Evolutionary conservation across 768 basidiomycete species (phyloP), one percentile per base, ranked within the genome.

Genomic region (Boletus reticulatus): DNA sequence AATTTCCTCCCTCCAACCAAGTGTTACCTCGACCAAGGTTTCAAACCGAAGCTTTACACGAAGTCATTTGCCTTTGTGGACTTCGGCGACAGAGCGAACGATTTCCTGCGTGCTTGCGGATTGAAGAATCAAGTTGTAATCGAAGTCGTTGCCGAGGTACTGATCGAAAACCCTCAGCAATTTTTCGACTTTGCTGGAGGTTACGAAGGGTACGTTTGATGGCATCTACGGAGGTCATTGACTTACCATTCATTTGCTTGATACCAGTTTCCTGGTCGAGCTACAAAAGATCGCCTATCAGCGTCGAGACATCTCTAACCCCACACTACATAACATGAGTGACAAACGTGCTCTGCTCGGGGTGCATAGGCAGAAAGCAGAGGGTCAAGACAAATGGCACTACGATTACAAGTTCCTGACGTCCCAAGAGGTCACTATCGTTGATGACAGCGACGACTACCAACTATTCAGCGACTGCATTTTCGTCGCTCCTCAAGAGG

Each of bases 61-160:
- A 84, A 86, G 53, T 74, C 94, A 2, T 95, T 96, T 66, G 78
- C 80, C 19, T 95, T 93, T 59, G 83, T 97, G 44, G 84, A 94
- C 68, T 95, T 94, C 65, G 93, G 92, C 0, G 63, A 77, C 2
- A 75, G 78, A 13, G 94, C 88, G 20, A 94, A 94, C 62, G 74
- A 78, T 6, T 96, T 98, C 71, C 75, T 98, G 20, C 79, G 78
- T 43, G 85, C 88, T 4, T 91, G 91, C 61, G 94, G 95, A 8
- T 88, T 91, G 19, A 87, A 84, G 62, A 83, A 82, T 29, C 88
- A 92, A 61, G 92, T 93, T 6, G 89, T 82, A 43, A 80, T 91
- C 5, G 85, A 90, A 55, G 92, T 92, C 69, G 77, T 92, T 43
- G 85, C 83, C 0, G 76, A 79, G 50, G 84, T 82, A 49, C 69